phyloP scores from a whole-genome alignment of 805 yeast genomes.

The Lipomyces yamadae region DNA sequence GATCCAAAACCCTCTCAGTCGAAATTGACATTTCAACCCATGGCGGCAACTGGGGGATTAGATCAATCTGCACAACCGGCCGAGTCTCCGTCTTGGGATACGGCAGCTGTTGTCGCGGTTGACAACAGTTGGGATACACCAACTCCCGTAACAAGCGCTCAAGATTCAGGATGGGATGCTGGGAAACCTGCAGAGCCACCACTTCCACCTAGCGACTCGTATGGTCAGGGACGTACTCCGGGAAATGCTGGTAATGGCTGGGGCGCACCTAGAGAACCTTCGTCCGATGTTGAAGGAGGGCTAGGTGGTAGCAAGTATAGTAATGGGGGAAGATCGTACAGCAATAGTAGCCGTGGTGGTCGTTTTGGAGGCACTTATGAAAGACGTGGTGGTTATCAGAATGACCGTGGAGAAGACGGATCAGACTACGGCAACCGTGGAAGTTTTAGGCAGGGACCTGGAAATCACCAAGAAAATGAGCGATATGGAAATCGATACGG shows the following conservation, averaged over 20 bases:
- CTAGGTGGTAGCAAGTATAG: conserved; percentile 2
- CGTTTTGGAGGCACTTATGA: background rate
- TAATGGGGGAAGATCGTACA: background rate
- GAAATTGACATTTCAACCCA: background rate
- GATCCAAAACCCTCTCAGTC: background rate
- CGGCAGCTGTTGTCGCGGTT: background rate
- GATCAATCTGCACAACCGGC: background rate
- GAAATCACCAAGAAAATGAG: background rate
- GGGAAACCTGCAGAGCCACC: background rate
- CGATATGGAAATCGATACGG: background rate
- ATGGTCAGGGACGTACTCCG: background rate
- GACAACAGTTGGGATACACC: background rate
- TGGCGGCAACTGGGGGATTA: background rate
- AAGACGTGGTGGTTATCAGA: background rate
- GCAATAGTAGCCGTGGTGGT: conserved; percentile 3
- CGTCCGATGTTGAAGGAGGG: background rate
- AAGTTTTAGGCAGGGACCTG: background rate
- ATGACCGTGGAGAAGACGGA: background rate
- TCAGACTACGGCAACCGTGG: background rate
- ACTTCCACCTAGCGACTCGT: background rate
- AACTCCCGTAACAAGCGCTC: background rate
- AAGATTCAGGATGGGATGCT: background rate
- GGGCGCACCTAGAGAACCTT: background rate
- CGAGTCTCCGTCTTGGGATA: background rate
- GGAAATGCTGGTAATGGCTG: background rate